Percentiles rank a stretch among this genome's conserved stretches.
phyloP scores from a whole-genome alignment of 1,284 basidiomycete species.

The Lentinula novae-zelandiae region DNA sequence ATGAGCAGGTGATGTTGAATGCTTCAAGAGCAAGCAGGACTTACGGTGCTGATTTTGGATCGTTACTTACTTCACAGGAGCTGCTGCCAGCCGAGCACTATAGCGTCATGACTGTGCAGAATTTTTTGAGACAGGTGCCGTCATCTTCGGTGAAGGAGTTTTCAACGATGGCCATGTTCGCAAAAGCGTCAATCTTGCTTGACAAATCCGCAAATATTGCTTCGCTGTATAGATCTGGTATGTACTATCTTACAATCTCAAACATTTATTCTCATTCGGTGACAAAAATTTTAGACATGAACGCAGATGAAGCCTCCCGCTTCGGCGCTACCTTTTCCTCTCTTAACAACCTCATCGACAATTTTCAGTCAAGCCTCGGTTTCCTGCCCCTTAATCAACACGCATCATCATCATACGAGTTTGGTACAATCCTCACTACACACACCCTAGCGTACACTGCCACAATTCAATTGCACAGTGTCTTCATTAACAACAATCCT shows the following conservation, averaged over 20 bases:
- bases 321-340: slow-evolving; percentile 2
- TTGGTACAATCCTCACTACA: neutral
- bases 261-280: neutral
- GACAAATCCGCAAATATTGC: slow-evolving; percentile 6
- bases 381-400: slow-evolving; percentile 2
- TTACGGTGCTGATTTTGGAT: neutral
- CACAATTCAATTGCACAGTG: slow-evolving; percentile 3
- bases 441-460: slow-evolving; percentile 1
- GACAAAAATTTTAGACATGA: neutral
- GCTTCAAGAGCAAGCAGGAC: neutral
- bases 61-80: neutral
- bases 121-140: slow-evolving; percentile 9
- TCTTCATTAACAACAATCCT: neutral
- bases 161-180: slow-evolving; percentile 10
- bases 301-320: slow-evolving; percentile 2
- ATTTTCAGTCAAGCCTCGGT: slow-evolving; percentile 4
- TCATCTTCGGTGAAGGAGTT: slow-evolving; percentile 6
- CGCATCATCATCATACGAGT: slow-evolving; percentile 2
- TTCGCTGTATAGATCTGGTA: neutral
- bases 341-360: slow-evolving; percentile 10
- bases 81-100: slow-evolving; percentile 1
- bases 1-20: slow-evolving; percentile 35
- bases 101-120: slow-evolving; percentile 10
- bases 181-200: slow-evolving; percentile 12
- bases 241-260: neutral